phyloP scores from a whole-genome alignment of 306 rosid species.

The Cicer pinnatifidum region DNA sequence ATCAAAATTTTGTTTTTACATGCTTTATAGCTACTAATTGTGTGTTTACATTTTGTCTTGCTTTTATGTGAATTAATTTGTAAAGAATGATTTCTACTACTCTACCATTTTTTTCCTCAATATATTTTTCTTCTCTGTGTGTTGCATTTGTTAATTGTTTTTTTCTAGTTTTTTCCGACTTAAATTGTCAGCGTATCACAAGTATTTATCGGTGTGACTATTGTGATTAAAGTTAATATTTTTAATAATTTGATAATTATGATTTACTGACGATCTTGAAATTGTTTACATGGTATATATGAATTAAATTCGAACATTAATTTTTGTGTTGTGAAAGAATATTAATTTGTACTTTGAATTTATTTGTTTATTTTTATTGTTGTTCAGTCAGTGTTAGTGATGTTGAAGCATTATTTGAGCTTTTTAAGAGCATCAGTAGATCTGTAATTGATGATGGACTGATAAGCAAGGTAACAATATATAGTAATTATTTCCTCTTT shows the following conservation, averaged over 20 bases:
- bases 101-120: neutral
- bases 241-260: too few species aligned
- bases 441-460: slow-evolving; percentile 85
- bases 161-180: too few species aligned
- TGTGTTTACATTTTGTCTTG: neutral
- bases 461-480: slow-evolving; percentile 76
- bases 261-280: too few species aligned
- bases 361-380: slow-evolving; percentile 38
- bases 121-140: neutral
- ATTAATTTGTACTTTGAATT: slow-evolving; percentile 9
- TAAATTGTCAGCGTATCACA: too few species aligned
- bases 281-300: too few species aligned
- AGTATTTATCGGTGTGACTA: too few species aligned
- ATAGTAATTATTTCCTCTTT: slow-evolving; percentile 13
- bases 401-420: slow-evolving; percentile 92
- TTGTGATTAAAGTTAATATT: too few species aligned
- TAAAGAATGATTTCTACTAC: neutral
- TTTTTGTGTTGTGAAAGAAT: too few species aligned
- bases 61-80: neutral
- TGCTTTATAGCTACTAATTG: neutral
- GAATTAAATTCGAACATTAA: too few species aligned
- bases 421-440: slow-evolving; percentile 78
- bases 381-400: slow-evolving; percentile 80
- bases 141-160: slow-evolving; percentile 14
- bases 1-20: neutral